Percentiles rank a stretch among this genome's conserved stretches.
Evolutionary conservation across 148 eudicot species (phyloP).

Genomic region (Polygonum maritimum): DNA sequence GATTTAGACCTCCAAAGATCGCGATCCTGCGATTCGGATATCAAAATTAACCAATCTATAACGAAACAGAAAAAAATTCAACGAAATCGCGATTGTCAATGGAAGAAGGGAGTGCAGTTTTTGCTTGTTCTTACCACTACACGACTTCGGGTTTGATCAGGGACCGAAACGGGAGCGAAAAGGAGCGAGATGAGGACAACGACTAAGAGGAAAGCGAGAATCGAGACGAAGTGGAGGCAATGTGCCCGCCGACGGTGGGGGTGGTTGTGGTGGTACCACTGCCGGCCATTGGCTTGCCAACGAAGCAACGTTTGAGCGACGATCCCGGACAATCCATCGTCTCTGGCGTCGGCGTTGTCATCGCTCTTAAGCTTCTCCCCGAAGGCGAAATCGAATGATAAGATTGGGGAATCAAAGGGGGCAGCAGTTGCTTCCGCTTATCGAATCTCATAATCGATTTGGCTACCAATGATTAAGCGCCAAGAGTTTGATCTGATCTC

Average conservation of each 20-base stretch:
- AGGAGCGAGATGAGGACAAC: constrained; percentile 38
- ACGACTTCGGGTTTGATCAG: constrained; percentile 20
- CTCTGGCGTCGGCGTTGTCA: background rate
- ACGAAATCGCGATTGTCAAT: background rate
- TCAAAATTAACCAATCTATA: background rate
- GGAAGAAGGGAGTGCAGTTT: background rate
- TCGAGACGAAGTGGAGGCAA: constrained; percentile 29
- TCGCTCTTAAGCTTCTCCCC: constrained; percentile 12
- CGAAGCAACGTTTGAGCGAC: background rate
- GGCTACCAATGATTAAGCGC: background rate
- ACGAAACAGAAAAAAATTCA: background rate
- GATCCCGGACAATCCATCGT: background rate
- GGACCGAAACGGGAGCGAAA: constrained; percentile 34
- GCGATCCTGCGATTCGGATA: constrained; percentile 22
- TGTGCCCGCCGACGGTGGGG: constrained; percentile 15
- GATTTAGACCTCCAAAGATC: constrained; percentile 55
- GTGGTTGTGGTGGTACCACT: constrained; percentile 5
- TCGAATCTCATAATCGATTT: background rate
- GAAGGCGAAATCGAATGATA: background rate
- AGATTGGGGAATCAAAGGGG: constrained; percentile 12
- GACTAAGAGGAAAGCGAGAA: constrained; percentile 28
- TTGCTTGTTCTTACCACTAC: constrained; percentile 15
- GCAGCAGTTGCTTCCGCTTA: background rate
- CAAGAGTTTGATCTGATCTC: background rate
- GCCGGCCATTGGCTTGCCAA: constrained; percentile 9